Percentiles rank a stretch among this genome's conserved stretches.
These are phyloP conservation scores for Colletotrichum sp. DNA, from an alignment of 2,329 filamentous ascomycete genomes.

Conservation along the genomic window DNA sequence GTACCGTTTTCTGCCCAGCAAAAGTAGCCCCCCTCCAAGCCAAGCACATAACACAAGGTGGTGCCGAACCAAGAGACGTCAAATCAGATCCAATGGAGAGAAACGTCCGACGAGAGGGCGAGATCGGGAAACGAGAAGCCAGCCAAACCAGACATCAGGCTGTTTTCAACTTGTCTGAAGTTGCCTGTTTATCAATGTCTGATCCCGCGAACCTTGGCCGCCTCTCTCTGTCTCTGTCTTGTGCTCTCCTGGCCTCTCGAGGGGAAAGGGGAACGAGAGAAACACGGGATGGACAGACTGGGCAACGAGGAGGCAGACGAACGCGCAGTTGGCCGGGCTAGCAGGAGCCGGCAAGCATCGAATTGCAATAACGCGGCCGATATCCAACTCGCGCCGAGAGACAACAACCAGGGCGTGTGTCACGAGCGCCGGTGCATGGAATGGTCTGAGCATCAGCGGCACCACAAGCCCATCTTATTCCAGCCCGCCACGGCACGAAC, in stretches of 20 bases:
- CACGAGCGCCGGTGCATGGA: background rate
- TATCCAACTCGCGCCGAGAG: background rate
- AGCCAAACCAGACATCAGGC: background rate
- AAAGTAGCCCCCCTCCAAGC: background rate
- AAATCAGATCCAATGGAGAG: background rate
- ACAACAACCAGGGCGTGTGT: background rate
- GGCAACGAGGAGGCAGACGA: background rate
- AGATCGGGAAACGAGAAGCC: background rate
- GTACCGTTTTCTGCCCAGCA: background rate
- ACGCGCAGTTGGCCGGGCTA: background rate
- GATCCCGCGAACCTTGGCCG: background rate
- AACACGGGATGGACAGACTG: background rate
- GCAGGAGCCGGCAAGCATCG: background rate
- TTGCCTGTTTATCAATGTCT: background rate
- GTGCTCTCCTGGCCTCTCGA: background rate
- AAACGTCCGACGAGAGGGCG: background rate
- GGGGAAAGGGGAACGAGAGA: background rate
- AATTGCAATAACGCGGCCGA: background rate
- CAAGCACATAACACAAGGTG: background rate
- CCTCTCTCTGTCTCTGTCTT: background rate
- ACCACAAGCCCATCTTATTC: background rate
- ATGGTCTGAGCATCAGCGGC: conserved; percentile 19
- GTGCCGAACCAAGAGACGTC: background rate
- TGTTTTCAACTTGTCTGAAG: conserved; percentile 5
- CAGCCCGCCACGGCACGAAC: conserved; percentile 6